These are phyloP conservation scores for Fusarium burgessii DNA, from an alignment of 2,329 filamentous ascomycete species.

Conservation along the genomic window DNA sequence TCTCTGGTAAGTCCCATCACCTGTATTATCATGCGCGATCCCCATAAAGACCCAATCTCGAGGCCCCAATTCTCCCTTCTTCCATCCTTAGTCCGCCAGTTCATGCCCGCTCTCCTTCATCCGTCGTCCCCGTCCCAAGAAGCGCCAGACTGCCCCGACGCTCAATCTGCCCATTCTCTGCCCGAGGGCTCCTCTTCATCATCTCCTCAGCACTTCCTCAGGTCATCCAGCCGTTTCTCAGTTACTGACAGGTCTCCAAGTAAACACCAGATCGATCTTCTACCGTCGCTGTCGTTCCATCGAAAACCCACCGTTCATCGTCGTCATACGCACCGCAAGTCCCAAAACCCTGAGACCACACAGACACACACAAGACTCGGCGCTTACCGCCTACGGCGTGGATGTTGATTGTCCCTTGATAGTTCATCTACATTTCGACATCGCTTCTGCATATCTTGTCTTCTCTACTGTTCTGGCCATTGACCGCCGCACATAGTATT, in stretches of 20 bases:
- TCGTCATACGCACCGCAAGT: slow-evolving; percentile 50
- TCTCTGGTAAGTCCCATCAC: slow-evolving; percentile 55
- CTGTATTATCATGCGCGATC: slow-evolving; percentile 54
- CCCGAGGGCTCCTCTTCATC: slow-evolving; percentile 21
- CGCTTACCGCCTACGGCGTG: slow-evolving; percentile 52
- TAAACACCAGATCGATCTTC: slow-evolving; percentile 15
- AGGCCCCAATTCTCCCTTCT: slow-evolving; percentile 42
- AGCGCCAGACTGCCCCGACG: slow-evolving; percentile 41
- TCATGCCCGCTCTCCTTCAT: slow-evolving; percentile 42
- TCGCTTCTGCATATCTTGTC: slow-evolving; percentile 33
- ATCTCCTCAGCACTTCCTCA: slow-evolving; percentile 14
- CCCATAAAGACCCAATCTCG: slow-evolving; percentile 44
- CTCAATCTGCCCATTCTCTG: slow-evolving; percentile 29
- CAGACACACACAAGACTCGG: slow-evolving; percentile 44
- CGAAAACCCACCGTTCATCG: slow-evolving; percentile 40
- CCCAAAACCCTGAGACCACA: slow-evolving; percentile 44
- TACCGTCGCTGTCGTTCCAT: slow-evolving; percentile 35
- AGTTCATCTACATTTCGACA: slow-evolving; percentile 36
- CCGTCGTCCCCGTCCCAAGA: slow-evolving; percentile 43
- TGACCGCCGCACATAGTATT: slow-evolving; percentile 44
- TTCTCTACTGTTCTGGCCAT: slow-evolving; percentile 38
- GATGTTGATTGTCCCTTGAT: slow-evolving; percentile 48
- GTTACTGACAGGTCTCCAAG: slow-evolving; percentile 40
- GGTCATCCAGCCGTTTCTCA: slow-evolving; percentile 14
- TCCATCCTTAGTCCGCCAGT: slow-evolving; percentile 39